Evolutionary conservation across 2,329 filamentous ascomycete species (phyloP).

Genomic region (Paramyrothecium roridum): DNA sequence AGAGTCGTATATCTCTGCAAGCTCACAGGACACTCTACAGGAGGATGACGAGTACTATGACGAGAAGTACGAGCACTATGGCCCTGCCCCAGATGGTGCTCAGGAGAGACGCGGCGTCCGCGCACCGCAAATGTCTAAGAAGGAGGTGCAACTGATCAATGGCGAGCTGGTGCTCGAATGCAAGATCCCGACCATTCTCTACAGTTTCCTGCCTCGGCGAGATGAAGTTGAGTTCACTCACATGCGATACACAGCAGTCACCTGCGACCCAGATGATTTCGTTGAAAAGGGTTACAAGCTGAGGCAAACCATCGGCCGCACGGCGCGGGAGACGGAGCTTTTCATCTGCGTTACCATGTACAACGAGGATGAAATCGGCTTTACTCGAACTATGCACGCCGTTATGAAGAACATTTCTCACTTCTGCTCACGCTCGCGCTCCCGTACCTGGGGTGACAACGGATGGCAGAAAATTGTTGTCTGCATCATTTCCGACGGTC

Average conservation of each 20-base stretch:
- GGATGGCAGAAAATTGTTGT: constrained; percentile 99
- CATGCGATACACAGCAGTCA: constrained; percentile 98
- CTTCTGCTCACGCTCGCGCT: constrained; percentile 90
- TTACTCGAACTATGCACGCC: constrained; percentile 96
- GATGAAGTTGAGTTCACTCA: constrained; percentile 97
- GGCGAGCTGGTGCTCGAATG: constrained; percentile 96
- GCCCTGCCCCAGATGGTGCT: constrained; percentile 79
- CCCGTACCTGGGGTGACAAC: constrained; percentile 91
- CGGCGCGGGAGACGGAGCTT: constrained; percentile 84
- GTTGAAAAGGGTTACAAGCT: constrained; percentile 85
- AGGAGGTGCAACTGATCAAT: constrained; percentile 94
- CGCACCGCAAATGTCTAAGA: constrained; percentile 82
- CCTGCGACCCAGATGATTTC: constrained; percentile 94
- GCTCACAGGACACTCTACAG: constrained; percentile 53
- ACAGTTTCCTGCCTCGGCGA: constrained; percentile 90
- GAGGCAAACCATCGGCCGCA: constrained; percentile 83
- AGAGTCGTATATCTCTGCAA: constrained; percentile 51
- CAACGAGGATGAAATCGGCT: constrained; percentile 96
- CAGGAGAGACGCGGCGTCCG: constrained; percentile 86
- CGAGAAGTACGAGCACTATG: constrained; percentile 76
- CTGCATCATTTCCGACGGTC: constrained; percentile 91
- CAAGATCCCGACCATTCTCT: constrained; percentile 97
- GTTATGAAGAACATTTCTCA: constrained; percentile 98
- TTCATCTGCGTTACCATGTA: constrained; percentile 99
- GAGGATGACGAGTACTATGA: constrained; percentile 34